Base-by-base conservation (phyloP, 83 land plant species). In the Picea engelmannii region DNA sequence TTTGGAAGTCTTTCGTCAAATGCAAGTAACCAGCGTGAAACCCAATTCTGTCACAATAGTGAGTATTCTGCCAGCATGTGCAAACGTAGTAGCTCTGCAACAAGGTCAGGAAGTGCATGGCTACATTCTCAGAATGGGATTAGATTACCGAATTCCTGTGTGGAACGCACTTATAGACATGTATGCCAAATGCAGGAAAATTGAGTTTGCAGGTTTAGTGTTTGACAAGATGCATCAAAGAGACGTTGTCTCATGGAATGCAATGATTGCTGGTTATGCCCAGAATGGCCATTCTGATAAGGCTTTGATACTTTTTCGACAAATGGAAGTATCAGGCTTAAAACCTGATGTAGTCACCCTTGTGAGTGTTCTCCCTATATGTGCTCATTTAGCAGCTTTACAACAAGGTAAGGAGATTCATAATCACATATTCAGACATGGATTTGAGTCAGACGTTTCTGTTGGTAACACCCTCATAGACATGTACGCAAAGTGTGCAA, bases 181-280 rank as follows among this genome's bases (percentile, higher is more conserved):
- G 89, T 91, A 91, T 61, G 82, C 91, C 5, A 89, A 92, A 71
- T 87, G 92, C 81, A 82, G 89, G 44, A 75, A 77, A 40, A 60
- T 81, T 6, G 82, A 88, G 21, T 15, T 59, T 24, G 94, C 90
- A 55, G 78, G 76, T 58, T 52, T 11, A 27, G 76, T 92, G 24
- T 92, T 92, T 80, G 80, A 82, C 27, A 81, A 76, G 10, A 82
- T 90, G 84, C 71, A 80, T 24, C 79, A 82, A 73, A 52, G 81
- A 69, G 90, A 92, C 83, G 81, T 86, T 8, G 92, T 88, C 27
- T 83, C 87, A 59, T 92, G 94, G 92, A 92, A 92, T 79, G 80
- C 94, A 44, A 90, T 92, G 87, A 90, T 90, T 42, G 82, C 87
- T 8, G 87, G 92, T 44, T 80, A 85, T 65, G 74, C 90, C 21